Evolutionary conservation across 305 asterid genomes (phyloP).

Genomic region (Fraxinus velutina): DNA sequence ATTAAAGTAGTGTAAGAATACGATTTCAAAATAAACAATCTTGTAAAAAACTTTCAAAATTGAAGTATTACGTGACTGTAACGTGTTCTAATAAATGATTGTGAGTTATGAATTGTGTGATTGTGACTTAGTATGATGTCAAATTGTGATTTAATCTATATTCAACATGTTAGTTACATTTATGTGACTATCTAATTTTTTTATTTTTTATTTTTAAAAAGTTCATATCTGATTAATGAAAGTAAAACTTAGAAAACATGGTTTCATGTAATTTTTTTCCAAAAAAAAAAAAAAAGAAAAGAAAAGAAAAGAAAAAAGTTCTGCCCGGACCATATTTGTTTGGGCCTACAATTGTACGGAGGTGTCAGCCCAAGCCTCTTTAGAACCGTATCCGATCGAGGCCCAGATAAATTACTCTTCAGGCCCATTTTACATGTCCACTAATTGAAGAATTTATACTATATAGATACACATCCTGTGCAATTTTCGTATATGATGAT

Average conservation of each 20-base stretch:
- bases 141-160: no score
- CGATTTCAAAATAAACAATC: background rate
- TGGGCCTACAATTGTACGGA: background rate
- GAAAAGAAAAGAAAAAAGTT: background rate
- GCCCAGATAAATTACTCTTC: background rate
- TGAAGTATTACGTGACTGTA: background rate
- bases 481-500: background rate
- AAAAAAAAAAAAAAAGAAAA: no score
- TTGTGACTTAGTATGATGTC: no score
- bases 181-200: no score
- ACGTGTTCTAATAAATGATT: no score
- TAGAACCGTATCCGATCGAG: background rate
- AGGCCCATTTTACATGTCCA: background rate
- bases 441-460: background rate
- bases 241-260: no score
- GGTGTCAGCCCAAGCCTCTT: background rate
- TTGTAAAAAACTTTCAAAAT: no score
- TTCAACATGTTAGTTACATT: no score
- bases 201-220: no score
- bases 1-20: no score
- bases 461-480: background rate
- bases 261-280: no score
- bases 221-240: no score
- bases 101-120: background rate
- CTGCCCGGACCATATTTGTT: background rate